Base-by-base conservation (phyloP, 2,329 filamentous ascomycete species). In the Daldinia eschscholtzii region DNA sequence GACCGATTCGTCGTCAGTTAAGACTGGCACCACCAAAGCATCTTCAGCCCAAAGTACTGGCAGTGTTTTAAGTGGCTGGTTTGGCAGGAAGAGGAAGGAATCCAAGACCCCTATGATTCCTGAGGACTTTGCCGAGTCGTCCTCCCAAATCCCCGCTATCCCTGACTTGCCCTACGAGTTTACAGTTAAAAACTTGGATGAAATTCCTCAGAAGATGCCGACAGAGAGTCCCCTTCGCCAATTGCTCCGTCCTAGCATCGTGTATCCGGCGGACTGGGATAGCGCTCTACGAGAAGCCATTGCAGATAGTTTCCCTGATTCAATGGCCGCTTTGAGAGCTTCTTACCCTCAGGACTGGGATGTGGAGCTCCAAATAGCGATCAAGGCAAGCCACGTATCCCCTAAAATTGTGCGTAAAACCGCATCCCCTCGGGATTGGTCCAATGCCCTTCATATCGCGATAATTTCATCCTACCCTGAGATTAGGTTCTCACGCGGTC, bases 361-460 rank as follows among this genome's bases (percentile, higher is more conserved):
- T 4, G 56, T 7, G 3, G 73, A 64, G 20, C 72, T 77, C 13
- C 44, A 73, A 39, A 67, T 61, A 30, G 75, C 75, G 37, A 71
- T 74, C 33, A 63, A 67, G 42, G 67, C 72, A 33, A 74, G 75
- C 53, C 64, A 71, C 42, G 57, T 72, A 13, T 26, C 66, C 2
- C 64, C 68, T 4, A 72, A 70, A 28, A 57, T 74, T 28, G 56
- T 33, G 20, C 74, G 74, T 23, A 71, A 41, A 41, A 9, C 35
- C 23, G 66, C 72, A 3, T 73, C 76, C 15, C 72, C 75, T 20
- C 74, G 72, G 39, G 74, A 80, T 23, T 82, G 81, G 80, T 74
- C 76, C 7, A 74, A 75, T 18, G 83, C 83, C 3, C 78, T 85
- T 1, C 68, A 76, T 3, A 68, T 79, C 57, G 80, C 82, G 18